Conservation (phyloP, 2,329 filamentous ascomycete species). For the Ascochyta clinopodiicola region DNA sequence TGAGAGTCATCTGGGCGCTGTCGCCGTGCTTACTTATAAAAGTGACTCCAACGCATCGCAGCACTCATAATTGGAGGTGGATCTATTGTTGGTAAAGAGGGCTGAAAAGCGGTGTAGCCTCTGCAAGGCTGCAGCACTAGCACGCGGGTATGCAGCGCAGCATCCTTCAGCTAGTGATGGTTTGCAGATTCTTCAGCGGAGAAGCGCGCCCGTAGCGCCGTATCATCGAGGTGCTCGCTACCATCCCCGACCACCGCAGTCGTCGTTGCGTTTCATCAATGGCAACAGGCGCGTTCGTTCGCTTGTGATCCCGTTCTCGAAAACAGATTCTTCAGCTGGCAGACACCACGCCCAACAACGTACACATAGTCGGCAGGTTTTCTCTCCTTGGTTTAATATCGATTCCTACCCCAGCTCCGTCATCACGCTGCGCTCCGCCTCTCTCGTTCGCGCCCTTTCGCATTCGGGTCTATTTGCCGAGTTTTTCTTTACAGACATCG, state of each 20-base stretch:
- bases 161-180: slow-evolving; percentile 14
- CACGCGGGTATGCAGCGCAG: slow-evolving; percentile 10
- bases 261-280: background rate
- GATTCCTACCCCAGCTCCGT: background rate
- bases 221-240: slow-evolving; percentile 3
- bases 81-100: background rate
- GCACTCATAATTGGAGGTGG: background rate
- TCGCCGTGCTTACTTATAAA: too few species aligned
- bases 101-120: slow-evolving; percentile 2
- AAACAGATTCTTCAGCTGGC: background rate
- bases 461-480: background rate
- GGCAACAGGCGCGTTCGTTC: background rate
- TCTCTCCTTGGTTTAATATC: background rate
- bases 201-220: slow-evolving; percentile 15
- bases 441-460: background rate
- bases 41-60: too few species aligned
- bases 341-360: background rate
- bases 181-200: slow-evolving; percentile 18
- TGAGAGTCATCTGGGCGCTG: too few species aligned
- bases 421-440: background rate
- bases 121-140: slow-evolving; percentile 20
- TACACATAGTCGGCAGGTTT: background rate
- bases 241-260: slow-evolving; percentile 9
- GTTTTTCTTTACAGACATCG: background rate
- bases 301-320: background rate